Conservation (phyloP, 495 filamentous ascomycete genomes). For the Ramalina intermedia region DNA sequence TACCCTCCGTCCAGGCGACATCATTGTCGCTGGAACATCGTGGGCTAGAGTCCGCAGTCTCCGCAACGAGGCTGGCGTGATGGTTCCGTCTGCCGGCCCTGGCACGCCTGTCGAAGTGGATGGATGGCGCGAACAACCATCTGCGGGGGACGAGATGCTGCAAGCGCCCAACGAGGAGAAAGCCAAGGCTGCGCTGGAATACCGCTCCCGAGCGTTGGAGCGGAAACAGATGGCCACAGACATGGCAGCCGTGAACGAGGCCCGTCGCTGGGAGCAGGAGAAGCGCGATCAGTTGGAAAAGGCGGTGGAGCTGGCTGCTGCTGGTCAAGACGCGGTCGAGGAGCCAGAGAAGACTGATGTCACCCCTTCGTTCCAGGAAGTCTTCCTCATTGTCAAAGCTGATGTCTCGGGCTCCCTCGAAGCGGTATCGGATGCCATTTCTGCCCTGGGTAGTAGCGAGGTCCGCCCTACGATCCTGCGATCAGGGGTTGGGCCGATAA, state of each 20-base stretch:
- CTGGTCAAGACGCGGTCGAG: slow-evolving; percentile 1
- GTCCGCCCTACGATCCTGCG: slow-evolving; percentile 64
- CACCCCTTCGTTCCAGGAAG: slow-evolving; percentile 31
- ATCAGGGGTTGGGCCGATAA: slow-evolving; percentile 60
- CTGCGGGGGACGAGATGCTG: slow-evolving; percentile 77
- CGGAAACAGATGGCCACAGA: slow-evolving; percentile 47
- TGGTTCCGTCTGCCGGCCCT: slow-evolving; percentile 61
- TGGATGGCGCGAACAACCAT: slow-evolving; percentile 84
- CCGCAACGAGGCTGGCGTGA: slow-evolving; percentile 67
- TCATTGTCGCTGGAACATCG: slow-evolving; percentile 74
- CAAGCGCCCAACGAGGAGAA: slow-evolving; percentile 65
- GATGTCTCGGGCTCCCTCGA: slow-evolving; percentile 91
- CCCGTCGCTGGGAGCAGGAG: slow-evolving; percentile 46
- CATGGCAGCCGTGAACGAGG: slow-evolving; percentile 61
- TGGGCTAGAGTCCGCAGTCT: slow-evolving; percentile 74
- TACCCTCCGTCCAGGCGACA: slow-evolving; percentile 66
- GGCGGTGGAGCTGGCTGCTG: slow-evolving; percentile 16
- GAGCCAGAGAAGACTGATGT: slow-evolving; percentile 8
- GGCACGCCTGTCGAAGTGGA: slow-evolving; percentile 85
- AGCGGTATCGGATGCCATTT: slow-evolving; percentile 62
- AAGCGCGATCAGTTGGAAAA: slow-evolving; percentile 39
- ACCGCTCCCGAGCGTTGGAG: slow-evolving; percentile 51
- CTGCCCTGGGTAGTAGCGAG: slow-evolving; percentile 67
- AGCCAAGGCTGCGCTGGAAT: slow-evolving; percentile 68
- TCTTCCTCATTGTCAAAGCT: slow-evolving; percentile 78